phyloP scores from a whole-genome alignment of 139 green algal genomes.

The Tetradesmus obliquus region DNA sequence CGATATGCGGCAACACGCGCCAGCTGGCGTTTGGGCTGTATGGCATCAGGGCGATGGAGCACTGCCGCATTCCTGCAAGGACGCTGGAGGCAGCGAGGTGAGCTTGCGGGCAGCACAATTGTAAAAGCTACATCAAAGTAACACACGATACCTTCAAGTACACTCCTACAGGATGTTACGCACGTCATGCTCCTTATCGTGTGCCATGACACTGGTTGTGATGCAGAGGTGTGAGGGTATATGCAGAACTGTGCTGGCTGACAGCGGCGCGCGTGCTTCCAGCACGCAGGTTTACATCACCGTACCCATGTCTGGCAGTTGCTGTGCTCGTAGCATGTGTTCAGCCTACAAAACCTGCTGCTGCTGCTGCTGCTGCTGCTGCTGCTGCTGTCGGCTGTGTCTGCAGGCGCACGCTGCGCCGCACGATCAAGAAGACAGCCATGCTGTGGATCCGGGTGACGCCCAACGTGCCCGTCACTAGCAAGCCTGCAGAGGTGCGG shows the following conservation, averaged over 20 bases:
- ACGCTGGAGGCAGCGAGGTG: slow-evolving; percentile 68
- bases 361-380: not conserved
- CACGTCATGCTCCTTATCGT: not conserved
- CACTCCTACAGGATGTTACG: not conserved
- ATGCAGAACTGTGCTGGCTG: too few relatives aligned
- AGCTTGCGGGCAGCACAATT: not conserved
- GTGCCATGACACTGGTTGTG: not conserved
- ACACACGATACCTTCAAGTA: not conserved
- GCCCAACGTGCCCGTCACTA: slow-evolving; percentile 65
- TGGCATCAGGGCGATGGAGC: slow-evolving; percentile 62
- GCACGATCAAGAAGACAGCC: slow-evolving; percentile 60
- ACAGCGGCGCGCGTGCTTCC: too few relatives aligned
- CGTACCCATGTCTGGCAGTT: too few relatives aligned
- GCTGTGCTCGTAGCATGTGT: too few relatives aligned
- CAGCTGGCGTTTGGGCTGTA: slow-evolving; percentile 65
- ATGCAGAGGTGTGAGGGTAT: too few relatives aligned
- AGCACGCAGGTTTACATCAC: not conserved
- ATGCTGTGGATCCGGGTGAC: slow-evolving; percentile 68
- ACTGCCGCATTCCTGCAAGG: slow-evolving; percentile 55
- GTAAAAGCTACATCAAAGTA: not conserved
- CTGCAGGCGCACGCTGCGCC: slow-evolving; percentile 51
- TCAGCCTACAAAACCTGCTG: too few relatives aligned
- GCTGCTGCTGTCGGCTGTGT: not conserved
- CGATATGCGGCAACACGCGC: slow-evolving; percentile 62
- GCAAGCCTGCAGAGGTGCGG: slow-evolving; percentile 58